These are phyloP conservation scores for Blastobotrys niveus DNA, from an alignment of 1,139 yeast species.

Conservation along the genomic window DNA sequence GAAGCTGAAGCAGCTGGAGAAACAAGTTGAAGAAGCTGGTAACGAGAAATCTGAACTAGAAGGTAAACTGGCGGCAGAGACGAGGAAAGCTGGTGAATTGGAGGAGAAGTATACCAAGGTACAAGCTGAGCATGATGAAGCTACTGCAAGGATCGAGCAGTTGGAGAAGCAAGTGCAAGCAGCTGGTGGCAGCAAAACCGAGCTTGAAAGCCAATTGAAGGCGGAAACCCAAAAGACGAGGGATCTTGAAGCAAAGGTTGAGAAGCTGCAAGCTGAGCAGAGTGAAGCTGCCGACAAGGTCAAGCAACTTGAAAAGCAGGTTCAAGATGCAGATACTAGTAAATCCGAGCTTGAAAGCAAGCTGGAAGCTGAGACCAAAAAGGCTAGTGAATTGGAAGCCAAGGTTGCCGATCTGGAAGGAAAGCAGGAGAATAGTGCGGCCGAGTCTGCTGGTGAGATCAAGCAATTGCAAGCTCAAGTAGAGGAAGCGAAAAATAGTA, in stretches of 20 bases:
- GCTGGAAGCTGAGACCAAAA: neutral
- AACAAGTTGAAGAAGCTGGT: slow-evolving; percentile 11
- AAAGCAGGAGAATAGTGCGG: slow-evolving; percentile 13
- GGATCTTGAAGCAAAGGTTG: neutral
- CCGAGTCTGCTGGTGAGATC: slow-evolving; percentile 2
- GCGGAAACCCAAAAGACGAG: slow-evolving; percentile 3
- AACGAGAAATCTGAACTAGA: slow-evolving; percentile 3
- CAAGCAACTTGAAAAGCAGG: slow-evolving; percentile 10
- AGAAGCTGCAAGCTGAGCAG: neutral
- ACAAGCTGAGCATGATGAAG: neutral
- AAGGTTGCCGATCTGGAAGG: slow-evolving; percentile 29
- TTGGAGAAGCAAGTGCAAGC: slow-evolving; percentile 3
- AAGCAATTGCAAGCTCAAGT: slow-evolving; percentile 14
- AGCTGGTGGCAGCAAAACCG: slow-evolving; percentile 1
- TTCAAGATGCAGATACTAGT: slow-evolving; percentile 10
- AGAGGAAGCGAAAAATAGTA: slow-evolving; percentile 13
- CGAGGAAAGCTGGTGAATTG: slow-evolving; percentile 9
- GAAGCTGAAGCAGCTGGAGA: slow-evolving; percentile 10
- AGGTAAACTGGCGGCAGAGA: slow-evolving; percentile 11
- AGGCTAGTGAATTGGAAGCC: slow-evolving; percentile 31
- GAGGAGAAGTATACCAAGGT: neutral
- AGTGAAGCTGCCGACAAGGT: slow-evolving; percentile 1
- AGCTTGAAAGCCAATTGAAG: neutral
- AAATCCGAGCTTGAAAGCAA: neutral
- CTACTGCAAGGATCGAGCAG: neutral